These are phyloP conservation scores for Pseudonitzschia pungens DNA, from an alignment of 108 stramenopile species.

Conservation along the genomic window DNA sequence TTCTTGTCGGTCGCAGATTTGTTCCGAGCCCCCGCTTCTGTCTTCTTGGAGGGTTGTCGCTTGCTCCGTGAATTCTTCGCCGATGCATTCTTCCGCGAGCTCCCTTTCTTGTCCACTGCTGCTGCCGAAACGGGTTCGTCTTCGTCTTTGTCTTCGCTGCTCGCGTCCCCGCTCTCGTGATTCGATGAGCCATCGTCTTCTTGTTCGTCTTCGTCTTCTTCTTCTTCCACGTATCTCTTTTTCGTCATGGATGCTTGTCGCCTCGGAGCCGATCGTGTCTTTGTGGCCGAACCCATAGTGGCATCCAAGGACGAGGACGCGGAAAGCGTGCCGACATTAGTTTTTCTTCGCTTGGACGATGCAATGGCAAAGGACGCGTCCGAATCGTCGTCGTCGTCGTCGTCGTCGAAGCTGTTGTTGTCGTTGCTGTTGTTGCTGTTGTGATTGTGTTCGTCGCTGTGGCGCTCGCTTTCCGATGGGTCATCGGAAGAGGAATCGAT, in stretches of 20 bases:
- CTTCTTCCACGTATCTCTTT: constrained; percentile 20
- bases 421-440: constrained; percentile 2
- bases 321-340: neutral
- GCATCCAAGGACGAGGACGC: constrained; percentile 11
- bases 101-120: neutral
- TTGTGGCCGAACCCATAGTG: constrained; percentile 1
- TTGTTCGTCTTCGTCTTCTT: constrained; percentile 10
- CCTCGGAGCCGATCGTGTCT: constrained; percentile 33
- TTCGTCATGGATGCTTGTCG: constrained; percentile 42
- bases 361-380: neutral
- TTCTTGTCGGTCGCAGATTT: neutral
- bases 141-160: constrained; percentile 11
- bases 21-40: constrained; percentile 11
- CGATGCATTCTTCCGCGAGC: neutral
- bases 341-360: neutral
- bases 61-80: neutral
- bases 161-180: neutral
- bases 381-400: neutral
- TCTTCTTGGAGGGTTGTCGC: neutral
- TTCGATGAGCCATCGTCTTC: constrained; percentile 9
- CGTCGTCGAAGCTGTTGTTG: neutral
- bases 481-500: constrained; percentile 4
- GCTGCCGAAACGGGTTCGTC: constrained; percentile 21
- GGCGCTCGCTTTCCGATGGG: too few species aligned
- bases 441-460: too few species aligned